Conservation (phyloP, 2,329 filamentous ascomycete genomes). For the Lizonia empirigonia region DNA sequence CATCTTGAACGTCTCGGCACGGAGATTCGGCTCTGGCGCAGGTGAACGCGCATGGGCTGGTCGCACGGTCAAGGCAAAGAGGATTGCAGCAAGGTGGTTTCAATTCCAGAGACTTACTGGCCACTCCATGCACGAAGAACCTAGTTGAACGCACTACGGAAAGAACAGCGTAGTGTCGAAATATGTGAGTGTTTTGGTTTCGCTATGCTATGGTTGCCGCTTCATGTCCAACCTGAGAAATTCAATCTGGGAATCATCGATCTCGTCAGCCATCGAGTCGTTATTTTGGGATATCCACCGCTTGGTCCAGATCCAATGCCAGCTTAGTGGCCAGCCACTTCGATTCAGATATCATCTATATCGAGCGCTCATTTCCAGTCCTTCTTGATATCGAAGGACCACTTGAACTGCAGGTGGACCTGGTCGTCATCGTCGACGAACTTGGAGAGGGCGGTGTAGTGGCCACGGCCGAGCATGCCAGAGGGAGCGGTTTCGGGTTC, state of each 20-base stretch:
- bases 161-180: neutral
- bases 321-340: constrained; percentile 18
- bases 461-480: constrained; percentile 86
- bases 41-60: constrained; percentile 54
- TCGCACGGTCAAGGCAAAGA: constrained; percentile 52
- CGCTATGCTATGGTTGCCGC: constrained; percentile 19
- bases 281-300: constrained; percentile 31
- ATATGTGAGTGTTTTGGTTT: constrained; percentile 15
- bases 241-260: constrained; percentile 24
- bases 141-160: constrained; percentile 13
- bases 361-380: constrained; percentile 70
- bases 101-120: constrained; percentile 29
- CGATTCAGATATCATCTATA: neutral
- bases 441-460: constrained; percentile 86
- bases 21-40: constrained; percentile 40
- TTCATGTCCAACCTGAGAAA: constrained; percentile 15
- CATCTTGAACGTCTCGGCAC: constrained; percentile 56
- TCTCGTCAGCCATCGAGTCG: constrained; percentile 35
- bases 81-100: constrained; percentile 55
- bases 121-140: constrained; percentile 6
- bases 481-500: constrained; percentile 89
- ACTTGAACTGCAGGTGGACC: constrained; percentile 89
- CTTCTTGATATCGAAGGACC: constrained; percentile 96
- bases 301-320: constrained; percentile 17
- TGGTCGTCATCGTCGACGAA: constrained; percentile 96